phyloP scores from a whole-genome alignment of 768 basidiomycete species.

The Coprinellus micaceus region DNA sequence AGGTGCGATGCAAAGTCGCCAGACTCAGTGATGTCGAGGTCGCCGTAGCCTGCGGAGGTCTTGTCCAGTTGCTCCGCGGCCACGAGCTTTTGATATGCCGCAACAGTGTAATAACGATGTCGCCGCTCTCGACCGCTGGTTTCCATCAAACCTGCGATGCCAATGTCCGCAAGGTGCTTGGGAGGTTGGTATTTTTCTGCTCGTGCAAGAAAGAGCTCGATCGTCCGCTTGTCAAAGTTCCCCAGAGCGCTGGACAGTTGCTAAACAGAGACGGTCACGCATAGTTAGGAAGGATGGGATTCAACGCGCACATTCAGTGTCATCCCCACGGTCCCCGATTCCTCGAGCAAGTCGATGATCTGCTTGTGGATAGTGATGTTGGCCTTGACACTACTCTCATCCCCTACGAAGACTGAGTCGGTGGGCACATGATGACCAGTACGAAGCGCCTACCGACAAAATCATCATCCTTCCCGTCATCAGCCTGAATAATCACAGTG shows the following conservation, averaged over 20 bases:
- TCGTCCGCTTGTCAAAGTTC: constrained; percentile 74
- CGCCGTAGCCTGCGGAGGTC: constrained; percentile 35
- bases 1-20: constrained; percentile 52
- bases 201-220: constrained; percentile 75
- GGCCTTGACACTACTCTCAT: constrained; percentile 42
- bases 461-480: constrained; percentile 39
- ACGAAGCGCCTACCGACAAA: constrained; percentile 24
- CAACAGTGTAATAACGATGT: constrained; percentile 76
- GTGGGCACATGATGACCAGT: background rate
- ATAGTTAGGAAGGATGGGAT: too few relatives aligned
- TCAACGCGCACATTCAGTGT: constrained; percentile 57
- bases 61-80: constrained; percentile 63
- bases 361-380: constrained; percentile 76
- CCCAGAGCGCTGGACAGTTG: constrained; percentile 60
- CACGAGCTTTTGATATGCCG: constrained; percentile 63
- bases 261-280: constrained; percentile 40
- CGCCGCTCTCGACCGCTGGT: constrained; percentile 82
- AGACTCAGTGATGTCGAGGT: constrained; percentile 44
- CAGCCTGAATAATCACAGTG: constrained; percentile 36
- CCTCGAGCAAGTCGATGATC: constrained; percentile 68
- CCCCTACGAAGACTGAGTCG: background rate
- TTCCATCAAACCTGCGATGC: constrained; percentile 72
- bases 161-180: constrained; percentile 66
- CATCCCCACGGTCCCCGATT: constrained; percentile 64
- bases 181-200: constrained; percentile 65